Conservation (phyloP, 2,329 filamentous ascomycete genomes). For the Diaporthe eres region DNA sequence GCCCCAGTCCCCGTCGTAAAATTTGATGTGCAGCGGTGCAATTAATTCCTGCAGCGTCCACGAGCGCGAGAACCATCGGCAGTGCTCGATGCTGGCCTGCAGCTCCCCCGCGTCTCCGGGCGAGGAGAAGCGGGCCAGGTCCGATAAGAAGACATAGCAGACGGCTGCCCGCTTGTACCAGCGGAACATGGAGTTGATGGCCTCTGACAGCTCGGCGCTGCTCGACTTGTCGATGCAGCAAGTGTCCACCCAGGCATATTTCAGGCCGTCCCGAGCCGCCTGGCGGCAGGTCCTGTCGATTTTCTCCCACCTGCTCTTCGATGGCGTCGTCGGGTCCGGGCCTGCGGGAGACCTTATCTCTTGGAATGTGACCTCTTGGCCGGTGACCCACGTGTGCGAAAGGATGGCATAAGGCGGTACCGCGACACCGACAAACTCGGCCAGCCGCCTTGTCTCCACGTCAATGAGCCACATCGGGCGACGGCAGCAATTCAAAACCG, state of each 20-base stretch:
- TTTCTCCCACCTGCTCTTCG: constrained; percentile 23
- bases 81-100: constrained; percentile 3
- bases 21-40: constrained; percentile 17
- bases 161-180: constrained; percentile 34
- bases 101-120: background rate
- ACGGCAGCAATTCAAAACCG: background rate
- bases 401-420: constrained; percentile 33
- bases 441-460: constrained; percentile 23
- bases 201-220: constrained; percentile 39
- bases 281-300: constrained; percentile 22
- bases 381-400: constrained; percentile 37
- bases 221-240: constrained; percentile 41
- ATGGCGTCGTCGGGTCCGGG: background rate
- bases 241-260: constrained; percentile 39
- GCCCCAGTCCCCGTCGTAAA: constrained; percentile 27
- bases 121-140: background rate
- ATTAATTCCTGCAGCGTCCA: constrained; percentile 42
- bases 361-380: constrained; percentile 35
- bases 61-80: constrained; percentile 38
- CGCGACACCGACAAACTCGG: constrained; percentile 25
- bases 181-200: constrained; percentile 40
- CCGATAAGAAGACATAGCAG: constrained; percentile 34
- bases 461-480: constrained; percentile 34
- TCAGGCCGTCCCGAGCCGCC: constrained; percentile 8
- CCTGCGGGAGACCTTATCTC: background rate